Evolutionary conservation across 192 early-diverging fungal genomes (phyloP), one percentile per base, ranked within the genome.

Genomic region (Dissophora ornata): DNA sequence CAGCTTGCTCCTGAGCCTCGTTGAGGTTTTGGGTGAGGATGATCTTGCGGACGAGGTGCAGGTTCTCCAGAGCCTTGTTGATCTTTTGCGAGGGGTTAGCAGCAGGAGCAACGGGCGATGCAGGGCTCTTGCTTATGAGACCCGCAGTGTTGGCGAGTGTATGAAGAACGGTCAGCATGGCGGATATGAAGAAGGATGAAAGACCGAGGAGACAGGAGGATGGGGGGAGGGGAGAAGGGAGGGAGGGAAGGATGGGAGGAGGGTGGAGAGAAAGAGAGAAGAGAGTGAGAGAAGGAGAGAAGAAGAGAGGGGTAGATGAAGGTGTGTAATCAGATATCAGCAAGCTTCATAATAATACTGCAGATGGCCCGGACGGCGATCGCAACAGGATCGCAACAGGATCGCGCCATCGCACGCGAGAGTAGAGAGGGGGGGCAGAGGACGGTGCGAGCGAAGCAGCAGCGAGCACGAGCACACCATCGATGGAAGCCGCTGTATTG

Each of bases 121-220:
- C 21, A 5, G 54, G 38, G 42, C 40, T 44, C 32, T 65, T 60
- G 56, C 56, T 48, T 29, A 77, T 61, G 33, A 77, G 59, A 25
- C 73, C 73, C 8, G 73, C 73, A 32, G 64, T 55, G 58, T 77
- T 67, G 50, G 73, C 73, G 19, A 77, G 58, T 3, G 73, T 77
- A 36, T 77, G 73, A 11, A 77, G 58, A 13, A 77, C 64, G 30
- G 73, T 77, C 59, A 77, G 40, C 73, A 77, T 77, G 12, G 28
- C 50, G 16, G 30, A 18, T 1, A 16, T 26, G 16, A 32, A 28
- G 44, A 32, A 28, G 34, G 21, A 11, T 10, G 29, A 38, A n/a
- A 26, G 36, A n/a, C n/a, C 21, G 53, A 25, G 38, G 11, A 26
- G 32, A 32, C 30, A 32, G 46, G 45, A 36, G 40, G 21, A 11